Conservation (phyloP, 768 basidiomycete species). For the Chlorophyllum brunneum region DNA sequence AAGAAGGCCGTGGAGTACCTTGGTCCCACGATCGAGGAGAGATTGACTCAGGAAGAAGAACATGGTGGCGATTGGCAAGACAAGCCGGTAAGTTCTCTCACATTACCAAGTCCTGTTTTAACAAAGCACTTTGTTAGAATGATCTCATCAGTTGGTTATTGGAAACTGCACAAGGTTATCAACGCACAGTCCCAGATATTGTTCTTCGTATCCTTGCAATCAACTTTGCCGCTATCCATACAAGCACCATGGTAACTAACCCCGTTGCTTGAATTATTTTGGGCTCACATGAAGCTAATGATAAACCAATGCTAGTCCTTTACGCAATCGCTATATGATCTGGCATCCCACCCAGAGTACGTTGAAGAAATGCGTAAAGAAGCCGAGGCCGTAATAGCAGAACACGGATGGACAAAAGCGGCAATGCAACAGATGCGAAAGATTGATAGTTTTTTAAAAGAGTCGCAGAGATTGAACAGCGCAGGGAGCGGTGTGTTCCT, state of each 20-base stretch:
- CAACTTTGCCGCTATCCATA: constrained; percentile 40
- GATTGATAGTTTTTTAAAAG: constrained; percentile 44
- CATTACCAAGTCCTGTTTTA: background rate
- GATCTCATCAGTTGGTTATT: constrained; percentile 46
- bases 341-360: constrained; percentile 28
- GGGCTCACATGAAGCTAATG: background rate
- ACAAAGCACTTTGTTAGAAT: constrained; percentile 26
- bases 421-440: constrained; percentile 34
- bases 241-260: constrained; percentile 29
- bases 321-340: constrained; percentile 21
- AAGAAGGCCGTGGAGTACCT: constrained; percentile 22
- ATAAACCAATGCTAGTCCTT: constrained; percentile 7
- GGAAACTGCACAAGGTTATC: constrained; percentile 28
- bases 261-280: background rate
- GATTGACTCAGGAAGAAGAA: constrained; percentile 25
- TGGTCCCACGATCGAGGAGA: constrained; percentile 28
- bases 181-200: constrained; percentile 23
- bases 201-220: constrained; percentile 25
- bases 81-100: constrained; percentile 25
- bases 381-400: constrained; percentile 22
- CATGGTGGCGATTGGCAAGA: constrained; percentile 27
- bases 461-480: constrained; percentile 30
- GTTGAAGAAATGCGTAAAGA: constrained; percentile 28
- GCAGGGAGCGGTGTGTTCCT: constrained; percentile 20
- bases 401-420: constrained; percentile 38